A percentile compares a stretch with the other conserved stretches of the same genome.
Conservation (phyloP, 306 rosid genomes). For the Rubus idaeus region DNA sequence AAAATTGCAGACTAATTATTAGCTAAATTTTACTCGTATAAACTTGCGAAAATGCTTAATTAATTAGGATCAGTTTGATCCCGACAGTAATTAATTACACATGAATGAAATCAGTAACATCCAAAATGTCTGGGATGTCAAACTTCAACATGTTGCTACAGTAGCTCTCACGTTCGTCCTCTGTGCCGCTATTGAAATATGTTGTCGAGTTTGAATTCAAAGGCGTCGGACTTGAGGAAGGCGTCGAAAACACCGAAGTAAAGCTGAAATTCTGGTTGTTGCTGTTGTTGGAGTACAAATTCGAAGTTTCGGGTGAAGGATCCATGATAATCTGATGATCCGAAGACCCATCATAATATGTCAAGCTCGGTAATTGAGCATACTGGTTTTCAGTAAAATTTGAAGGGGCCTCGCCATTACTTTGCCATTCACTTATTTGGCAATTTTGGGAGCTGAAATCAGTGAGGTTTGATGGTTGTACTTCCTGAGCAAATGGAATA, state of each 20-base stretch:
- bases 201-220: conserved; percentile 72
- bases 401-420: conserved; percentile 26
- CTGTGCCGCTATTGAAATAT: conserved; percentile 44
- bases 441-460: conserved; percentile 37
- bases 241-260: conserved; percentile 67
- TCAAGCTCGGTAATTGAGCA: conserved; percentile 33
- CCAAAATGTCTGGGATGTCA: conserved; percentile 57
- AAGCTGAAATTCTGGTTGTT: conserved; percentile 45
- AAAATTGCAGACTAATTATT: conserved; percentile 29
- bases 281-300: conserved; percentile 36
- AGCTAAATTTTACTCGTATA: conserved; percentile 41
- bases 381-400: conserved; percentile 24
- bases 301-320: conserved; percentile 42
- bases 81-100: conserved; percentile 26
- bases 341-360: conserved; percentile 18
- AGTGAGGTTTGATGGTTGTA: conserved; percentile 32
- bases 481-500: conserved; percentile 37
- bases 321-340: conserved; percentile 28
- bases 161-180: conserved; percentile 86
- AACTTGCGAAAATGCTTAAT: conserved; percentile 14
- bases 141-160: conserved; percentile 60
- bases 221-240: conserved; percentile 70
- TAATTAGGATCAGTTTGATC: conserved; percentile 17
- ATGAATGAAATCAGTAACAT: conserved; percentile 59
- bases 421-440: conserved; percentile 43